phyloP scores from a whole-genome alignment of 345 rosid species.

The Jatropha curcas region DNA sequence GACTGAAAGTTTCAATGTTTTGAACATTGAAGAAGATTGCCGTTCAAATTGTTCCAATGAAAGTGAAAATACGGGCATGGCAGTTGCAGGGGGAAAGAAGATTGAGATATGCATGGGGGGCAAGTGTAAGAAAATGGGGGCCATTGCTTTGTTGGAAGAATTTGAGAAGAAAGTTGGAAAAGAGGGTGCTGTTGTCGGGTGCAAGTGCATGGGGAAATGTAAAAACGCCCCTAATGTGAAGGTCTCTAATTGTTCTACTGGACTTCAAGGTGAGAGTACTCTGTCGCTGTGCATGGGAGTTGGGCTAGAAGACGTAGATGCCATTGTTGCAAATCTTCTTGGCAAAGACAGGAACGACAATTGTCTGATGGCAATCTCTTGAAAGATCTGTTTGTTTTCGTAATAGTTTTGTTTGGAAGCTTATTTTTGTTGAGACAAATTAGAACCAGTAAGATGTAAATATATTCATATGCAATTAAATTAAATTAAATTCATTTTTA shows the following conservation, averaged over 20 bases:
- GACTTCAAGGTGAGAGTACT: neutral
- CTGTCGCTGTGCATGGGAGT: constrained; percentile 7
- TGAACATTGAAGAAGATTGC: neutral
- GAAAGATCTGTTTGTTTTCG: neutral
- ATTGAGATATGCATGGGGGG: constrained; percentile 37
- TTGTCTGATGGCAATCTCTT: constrained; percentile 8
- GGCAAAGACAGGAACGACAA: constrained; percentile 3
- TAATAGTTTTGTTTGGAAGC: too few species aligned
- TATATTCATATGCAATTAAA: too few species aligned
- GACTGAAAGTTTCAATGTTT: neutral
- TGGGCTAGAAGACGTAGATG: constrained; percentile 12
- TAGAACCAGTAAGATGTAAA: too few species aligned
- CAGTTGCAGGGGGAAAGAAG: constrained; percentile 2
- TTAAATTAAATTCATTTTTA: too few species aligned
- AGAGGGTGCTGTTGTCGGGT: constrained; percentile 20
- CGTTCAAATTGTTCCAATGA: neutral
- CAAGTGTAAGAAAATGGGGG: constrained; percentile 27
- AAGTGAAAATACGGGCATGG: neutral
- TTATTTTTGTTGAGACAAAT: too few species aligned
- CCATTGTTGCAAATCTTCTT: constrained; percentile 21
- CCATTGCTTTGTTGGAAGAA: constrained; percentile 15
- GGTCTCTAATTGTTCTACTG: neutral
- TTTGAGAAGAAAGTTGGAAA: constrained; percentile 12
- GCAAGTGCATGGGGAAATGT: constrained; percentile 31
- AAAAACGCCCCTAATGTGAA: constrained; percentile 26